Evolutionary conservation across 1,284 basidiomycete genomes (phyloP).

Genomic region (Mycosarcoma maydis): DNA sequence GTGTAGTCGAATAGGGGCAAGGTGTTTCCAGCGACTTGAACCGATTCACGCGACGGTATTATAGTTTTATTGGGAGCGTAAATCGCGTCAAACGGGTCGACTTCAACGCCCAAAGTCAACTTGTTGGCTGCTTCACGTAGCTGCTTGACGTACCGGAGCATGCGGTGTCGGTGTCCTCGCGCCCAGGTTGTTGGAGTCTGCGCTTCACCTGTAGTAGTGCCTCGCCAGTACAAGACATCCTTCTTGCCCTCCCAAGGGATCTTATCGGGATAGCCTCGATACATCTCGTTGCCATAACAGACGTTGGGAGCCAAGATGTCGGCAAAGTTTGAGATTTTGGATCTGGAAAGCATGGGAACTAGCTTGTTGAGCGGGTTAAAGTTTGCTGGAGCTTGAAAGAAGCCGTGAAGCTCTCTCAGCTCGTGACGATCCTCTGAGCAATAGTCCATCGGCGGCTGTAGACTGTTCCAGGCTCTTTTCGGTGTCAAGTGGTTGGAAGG

Average conservation of each 20-base stretch:
- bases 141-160: constrained; percentile 37
- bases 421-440: constrained; percentile 14
- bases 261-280: constrained; percentile 15
- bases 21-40: constrained; percentile 29
- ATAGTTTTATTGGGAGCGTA: constrained; percentile 7
- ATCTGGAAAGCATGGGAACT: constrained; percentile 26
- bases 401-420: constrained; percentile 21
- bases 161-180: constrained; percentile 32
- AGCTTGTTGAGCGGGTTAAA: constrained; percentile 30
- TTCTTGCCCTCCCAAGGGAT: constrained; percentile 21
- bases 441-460: constrained; percentile 26
- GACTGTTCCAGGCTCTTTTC: constrained; percentile 7
- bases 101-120: constrained; percentile 13
- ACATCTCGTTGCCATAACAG: constrained; percentile 18
- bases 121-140: constrained; percentile 35
- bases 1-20: constrained; percentile 35
- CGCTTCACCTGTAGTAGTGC: constrained; percentile 16
- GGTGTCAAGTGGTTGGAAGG: constrained; percentile 28
- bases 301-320: constrained; percentile 36
- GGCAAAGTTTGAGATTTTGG: constrained; percentile 37
- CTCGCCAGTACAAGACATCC: constrained; percentile 34
- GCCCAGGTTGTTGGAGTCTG: constrained; percentile 24
- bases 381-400: constrained; percentile 19
- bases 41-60: constrained; percentile 19
- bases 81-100: constrained; percentile 20